Percentiles rank a stretch among this genome's conserved stretches.
phyloP scores from a whole-genome alignment of 805 yeast species.

The Saturnispora saitoi region DNA sequence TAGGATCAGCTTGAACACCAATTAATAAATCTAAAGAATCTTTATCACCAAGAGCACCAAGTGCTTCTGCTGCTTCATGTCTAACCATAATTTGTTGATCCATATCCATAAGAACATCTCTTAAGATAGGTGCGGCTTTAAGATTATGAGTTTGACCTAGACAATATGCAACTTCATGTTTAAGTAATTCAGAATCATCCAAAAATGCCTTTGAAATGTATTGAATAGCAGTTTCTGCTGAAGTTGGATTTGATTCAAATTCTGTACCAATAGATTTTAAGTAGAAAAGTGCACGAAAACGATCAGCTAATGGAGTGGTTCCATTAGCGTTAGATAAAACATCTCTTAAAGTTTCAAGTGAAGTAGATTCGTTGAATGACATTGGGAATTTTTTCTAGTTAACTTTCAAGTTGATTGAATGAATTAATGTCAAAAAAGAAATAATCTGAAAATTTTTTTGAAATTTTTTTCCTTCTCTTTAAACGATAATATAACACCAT shows the following conservation, averaged over 20 bases:
- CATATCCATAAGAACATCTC: conserved; percentile 56
- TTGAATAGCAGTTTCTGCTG: conserved; percentile 61
- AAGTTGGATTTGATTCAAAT: conserved; percentile 39
- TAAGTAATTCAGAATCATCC: conserved; percentile 79
- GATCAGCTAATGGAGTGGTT: conserved; percentile 62
- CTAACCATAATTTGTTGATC: conserved; percentile 91
- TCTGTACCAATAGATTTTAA: conserved; percentile 81
- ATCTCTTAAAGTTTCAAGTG: conserved; percentile 64
- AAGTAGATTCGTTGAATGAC: conserved; percentile 23
- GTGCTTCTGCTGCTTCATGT: conserved; percentile 98
- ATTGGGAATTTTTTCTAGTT: too few species aligned
- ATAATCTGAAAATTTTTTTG: not conserved
- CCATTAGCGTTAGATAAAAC: conserved; percentile 59
- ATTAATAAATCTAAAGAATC: conserved; percentile 61
- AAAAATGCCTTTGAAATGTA: conserved; percentile 79
- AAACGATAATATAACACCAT: too few species aligned
- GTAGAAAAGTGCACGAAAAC: conserved; percentile 92
- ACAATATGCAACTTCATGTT: conserved; percentile 97
- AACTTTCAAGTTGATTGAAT: not conserved
- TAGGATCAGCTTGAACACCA: conserved; percentile 65
- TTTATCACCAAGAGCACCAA: conserved; percentile 87
- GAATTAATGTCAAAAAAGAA: not conserved
- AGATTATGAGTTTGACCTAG: conserved; percentile 89
- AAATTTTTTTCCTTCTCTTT: not conserved
- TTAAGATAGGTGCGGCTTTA: conserved; percentile 65